These are phyloP conservation scores for Danielia oregonensis DNA, from an alignment of 805 yeast species.

Conservation along the genomic window DNA sequence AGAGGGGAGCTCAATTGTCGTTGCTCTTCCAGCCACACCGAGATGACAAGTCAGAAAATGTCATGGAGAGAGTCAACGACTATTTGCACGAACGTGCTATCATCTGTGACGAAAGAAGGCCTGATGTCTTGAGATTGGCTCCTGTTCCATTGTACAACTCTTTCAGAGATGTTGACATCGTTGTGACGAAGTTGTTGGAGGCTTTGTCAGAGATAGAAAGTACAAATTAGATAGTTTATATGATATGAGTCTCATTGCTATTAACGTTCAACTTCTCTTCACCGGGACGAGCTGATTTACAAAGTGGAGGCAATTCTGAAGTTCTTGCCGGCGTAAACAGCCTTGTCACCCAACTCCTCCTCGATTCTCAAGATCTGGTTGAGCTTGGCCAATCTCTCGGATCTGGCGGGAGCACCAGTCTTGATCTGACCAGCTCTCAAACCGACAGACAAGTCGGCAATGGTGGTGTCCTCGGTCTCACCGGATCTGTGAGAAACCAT, in stretches of 20 bases:
- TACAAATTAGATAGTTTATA: not conserved
- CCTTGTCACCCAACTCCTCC: slow-evolving; percentile 98
- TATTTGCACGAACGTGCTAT: slow-evolving; percentile 57
- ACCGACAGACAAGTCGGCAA: slow-evolving; percentile 97
- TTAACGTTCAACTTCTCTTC: not conserved
- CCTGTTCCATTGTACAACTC: slow-evolving; percentile 84
- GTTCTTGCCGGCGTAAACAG: slow-evolving; percentile 88
- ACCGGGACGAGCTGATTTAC: slow-evolving; percentile 19
- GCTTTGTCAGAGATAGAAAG: slow-evolving; percentile 17
- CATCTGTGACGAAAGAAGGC: slow-evolving; percentile 85
- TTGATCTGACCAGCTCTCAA: slow-evolving; percentile 97
- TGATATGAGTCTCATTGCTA: not conserved
- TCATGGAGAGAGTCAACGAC: slow-evolving; percentile 59
- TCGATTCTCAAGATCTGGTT: slow-evolving; percentile 98
- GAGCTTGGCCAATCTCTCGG: slow-evolving; percentile 98
- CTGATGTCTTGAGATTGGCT: slow-evolving; percentile 85
- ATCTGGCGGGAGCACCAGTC: slow-evolving; percentile 99
- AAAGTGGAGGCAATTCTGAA: slow-evolving; percentile 60
- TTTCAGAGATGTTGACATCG: slow-evolving; percentile 55
- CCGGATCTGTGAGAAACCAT: slow-evolving; percentile 99
- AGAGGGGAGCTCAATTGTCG: slow-evolving; percentile 82
- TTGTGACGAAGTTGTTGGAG: slow-evolving; percentile 43
- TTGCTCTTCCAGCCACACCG: slow-evolving; percentile 51
- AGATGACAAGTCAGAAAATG: slow-evolving; percentile 32
- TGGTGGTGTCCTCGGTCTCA: slow-evolving; percentile 98